Percentiles rank a stretch among this genome's conserved stretches.
Evolutionary conservation across 176 grass and related monocot species (phyloP).

Genomic region (Pharus latifolius): DNA sequence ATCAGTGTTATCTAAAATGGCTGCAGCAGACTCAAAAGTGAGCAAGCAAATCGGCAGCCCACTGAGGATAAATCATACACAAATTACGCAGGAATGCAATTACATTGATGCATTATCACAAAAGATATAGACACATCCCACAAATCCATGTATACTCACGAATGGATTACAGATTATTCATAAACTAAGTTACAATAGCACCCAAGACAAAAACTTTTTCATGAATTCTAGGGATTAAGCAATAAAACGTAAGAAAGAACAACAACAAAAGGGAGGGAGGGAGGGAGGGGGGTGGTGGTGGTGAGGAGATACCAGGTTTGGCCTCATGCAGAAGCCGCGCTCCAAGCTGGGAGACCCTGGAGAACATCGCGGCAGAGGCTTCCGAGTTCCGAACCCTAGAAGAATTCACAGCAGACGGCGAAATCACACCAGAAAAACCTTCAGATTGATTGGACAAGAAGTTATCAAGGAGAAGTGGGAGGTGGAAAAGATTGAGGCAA

Average conservation of each 20-base stretch:
- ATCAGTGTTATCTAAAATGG: background rate
- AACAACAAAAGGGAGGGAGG: background rate
- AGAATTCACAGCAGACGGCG: background rate
- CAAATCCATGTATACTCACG: too few relatives aligned
- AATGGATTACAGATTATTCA: too few relatives aligned
- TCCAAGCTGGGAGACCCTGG: slow-evolving; percentile 39
- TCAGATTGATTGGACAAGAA: background rate
- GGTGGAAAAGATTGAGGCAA: background rate
- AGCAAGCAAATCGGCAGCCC: too few relatives aligned
- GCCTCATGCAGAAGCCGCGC: slow-evolving; percentile 17
- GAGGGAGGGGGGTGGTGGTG: too few relatives aligned
- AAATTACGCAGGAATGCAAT: too few relatives aligned
- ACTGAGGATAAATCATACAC: too few relatives aligned
- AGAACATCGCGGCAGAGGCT: slow-evolving; percentile 21
- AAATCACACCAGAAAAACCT: background rate
- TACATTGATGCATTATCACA: too few relatives aligned
- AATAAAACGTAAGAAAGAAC: background rate
- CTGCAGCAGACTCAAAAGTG: too few relatives aligned
- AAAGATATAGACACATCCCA: too few relatives aligned
- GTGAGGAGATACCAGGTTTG: background rate
- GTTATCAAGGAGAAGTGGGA: background rate
- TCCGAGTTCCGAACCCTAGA: slow-evolving; percentile 30
- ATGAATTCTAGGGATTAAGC: background rate
- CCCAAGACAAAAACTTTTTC: background rate
- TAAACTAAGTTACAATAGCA: background rate